A percentile compares a stretch with the other conserved stretches of the same genome.
Evolutionary conservation across 305 asterid species (phyloP).

Genomic region (Fraxinus xanthoxyloides): DNA sequence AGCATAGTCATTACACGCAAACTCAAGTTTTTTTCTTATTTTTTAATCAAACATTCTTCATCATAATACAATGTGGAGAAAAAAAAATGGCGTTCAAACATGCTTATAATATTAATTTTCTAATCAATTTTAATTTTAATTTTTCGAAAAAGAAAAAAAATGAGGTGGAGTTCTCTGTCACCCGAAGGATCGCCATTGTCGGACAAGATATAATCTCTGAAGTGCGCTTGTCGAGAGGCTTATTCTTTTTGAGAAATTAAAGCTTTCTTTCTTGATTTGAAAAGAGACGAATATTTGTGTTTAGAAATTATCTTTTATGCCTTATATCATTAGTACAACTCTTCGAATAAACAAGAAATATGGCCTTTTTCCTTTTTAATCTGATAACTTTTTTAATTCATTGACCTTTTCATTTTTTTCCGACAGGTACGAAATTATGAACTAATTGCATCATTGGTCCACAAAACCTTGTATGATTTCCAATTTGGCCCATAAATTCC

Average conservation of each 20-base stretch:
- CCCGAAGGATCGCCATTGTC: background rate
- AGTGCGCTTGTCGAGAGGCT: too few relatives aligned
- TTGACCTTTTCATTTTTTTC: constrained; percentile 1
- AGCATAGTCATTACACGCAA: too few relatives aligned
- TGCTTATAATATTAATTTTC: too few relatives aligned
- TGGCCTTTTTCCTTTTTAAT: too few relatives aligned
- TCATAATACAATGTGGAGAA: too few relatives aligned
- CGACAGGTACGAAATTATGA: constrained; percentile 25
- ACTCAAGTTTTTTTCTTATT: too few relatives aligned
- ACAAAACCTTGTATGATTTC: constrained; percentile 25
- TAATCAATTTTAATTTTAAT: background rate
- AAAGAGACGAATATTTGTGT: background rate
- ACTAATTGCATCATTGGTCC: constrained; percentile 22
- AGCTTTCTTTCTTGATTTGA: background rate
- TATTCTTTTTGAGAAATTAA: background rate
- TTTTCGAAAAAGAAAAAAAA: too few relatives aligned
- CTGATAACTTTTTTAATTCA: background rate
- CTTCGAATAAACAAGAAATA: background rate
- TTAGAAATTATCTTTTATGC: background rate
- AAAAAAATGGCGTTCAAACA: too few relatives aligned
- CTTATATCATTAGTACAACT: background rate
- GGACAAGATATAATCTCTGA: background rate
- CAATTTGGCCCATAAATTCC: constrained; percentile 26
- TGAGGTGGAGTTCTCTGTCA: background rate
- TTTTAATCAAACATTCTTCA: too few relatives aligned